A percentile compares a stretch with the other conserved stretches of the same genome.
These are phyloP conservation scores for Yarrowia sp. DNA, from an alignment of 805 yeast species.

Conservation along the genomic window DNA sequence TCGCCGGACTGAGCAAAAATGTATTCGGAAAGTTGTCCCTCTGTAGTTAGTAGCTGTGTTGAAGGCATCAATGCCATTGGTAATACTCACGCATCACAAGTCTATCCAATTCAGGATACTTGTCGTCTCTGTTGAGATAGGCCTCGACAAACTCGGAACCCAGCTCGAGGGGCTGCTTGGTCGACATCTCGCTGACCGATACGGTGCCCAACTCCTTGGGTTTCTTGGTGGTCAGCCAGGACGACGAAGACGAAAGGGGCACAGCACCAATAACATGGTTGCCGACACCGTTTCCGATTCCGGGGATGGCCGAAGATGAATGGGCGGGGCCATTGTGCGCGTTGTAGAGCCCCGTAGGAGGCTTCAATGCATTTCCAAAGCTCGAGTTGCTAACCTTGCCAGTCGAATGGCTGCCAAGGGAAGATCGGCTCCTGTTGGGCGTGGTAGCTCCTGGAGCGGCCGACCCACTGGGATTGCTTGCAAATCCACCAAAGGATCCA, in stretches of 20 bases:
- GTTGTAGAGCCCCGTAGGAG: neutral
- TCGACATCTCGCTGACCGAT: constrained; percentile 12
- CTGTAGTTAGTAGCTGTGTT: constrained; percentile 21
- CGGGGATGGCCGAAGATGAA: neutral
- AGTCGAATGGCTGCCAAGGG: neutral
- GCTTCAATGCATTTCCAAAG: constrained; percentile 23
- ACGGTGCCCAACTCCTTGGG: constrained; percentile 27
- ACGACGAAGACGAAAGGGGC: constrained; percentile 9
- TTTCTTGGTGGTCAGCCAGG: constrained; percentile 15
- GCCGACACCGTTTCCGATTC: constrained; percentile 4
- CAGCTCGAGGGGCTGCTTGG: constrained; percentile 32
- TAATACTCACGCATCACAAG: constrained; percentile 34
- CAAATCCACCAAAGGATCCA: constrained; percentile 24
- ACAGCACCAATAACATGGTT: constrained; percentile 19
- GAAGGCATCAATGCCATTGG: neutral
- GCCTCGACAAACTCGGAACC: constrained; percentile 36
- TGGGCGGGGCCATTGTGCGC: neutral
- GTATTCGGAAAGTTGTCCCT: constrained; percentile 36
- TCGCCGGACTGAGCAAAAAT: constrained; percentile 30
- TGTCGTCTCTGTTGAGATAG: constrained; percentile 35
- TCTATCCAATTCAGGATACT: constrained; percentile 41
- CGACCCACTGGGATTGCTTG: neutral
- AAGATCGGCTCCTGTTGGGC: constrained; percentile 14
- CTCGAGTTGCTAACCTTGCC: constrained; percentile 22
- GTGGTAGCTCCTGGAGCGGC: constrained; percentile 2